A percentile compares a stretch with the other conserved stretches of the same genome.
Conservation (phyloP, 2,329 filamentous ascomycete genomes). For the Colletotrichum falcatum region DNA sequence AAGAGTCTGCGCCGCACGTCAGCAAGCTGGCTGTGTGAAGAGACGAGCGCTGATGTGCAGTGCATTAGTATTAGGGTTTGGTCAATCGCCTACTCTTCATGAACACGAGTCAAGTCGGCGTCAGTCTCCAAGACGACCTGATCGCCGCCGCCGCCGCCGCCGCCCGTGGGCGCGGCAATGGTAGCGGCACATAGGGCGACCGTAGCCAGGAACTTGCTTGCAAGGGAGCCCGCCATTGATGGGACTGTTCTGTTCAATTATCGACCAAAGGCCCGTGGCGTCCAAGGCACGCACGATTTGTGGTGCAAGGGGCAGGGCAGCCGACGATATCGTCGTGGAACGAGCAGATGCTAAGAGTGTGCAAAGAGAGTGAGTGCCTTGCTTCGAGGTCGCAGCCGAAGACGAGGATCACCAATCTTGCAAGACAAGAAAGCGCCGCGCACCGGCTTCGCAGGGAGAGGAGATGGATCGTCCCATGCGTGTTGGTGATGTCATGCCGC, state of each 20-base stretch:
- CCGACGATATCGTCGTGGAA: background rate
- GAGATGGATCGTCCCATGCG: background rate
- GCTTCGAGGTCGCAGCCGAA: background rate
- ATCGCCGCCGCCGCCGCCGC: background rate
- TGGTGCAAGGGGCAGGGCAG: too few species aligned
- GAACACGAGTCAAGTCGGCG: conserved; percentile 40
- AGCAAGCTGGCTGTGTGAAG: background rate
- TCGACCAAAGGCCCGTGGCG: background rate
- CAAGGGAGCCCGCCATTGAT: conserved; percentile 27
- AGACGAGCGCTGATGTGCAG: background rate
- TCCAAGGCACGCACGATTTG: too few species aligned
- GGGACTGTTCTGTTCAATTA: too few species aligned
- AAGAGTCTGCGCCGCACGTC: conserved; percentile 26
- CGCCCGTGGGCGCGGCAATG: conserved; percentile 12
- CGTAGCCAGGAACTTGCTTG: conserved; percentile 35
- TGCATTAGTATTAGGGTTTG: background rate
- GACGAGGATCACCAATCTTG: background rate
- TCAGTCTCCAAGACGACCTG: conserved; percentile 30
- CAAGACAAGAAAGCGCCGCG: background rate
- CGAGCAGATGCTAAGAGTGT: background rate
- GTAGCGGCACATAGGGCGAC: conserved; percentile 22
- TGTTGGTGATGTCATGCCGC: conserved; percentile 37
- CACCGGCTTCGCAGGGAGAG: conserved; percentile 13
- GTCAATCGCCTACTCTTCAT: conserved; percentile 38
- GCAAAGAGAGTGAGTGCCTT: too few species aligned